Evolutionary conservation across 2,329 filamentous ascomycete genomes (phyloP), one percentile per base, ranked within the genome.

Genomic region (Phoma sp.): DNA sequence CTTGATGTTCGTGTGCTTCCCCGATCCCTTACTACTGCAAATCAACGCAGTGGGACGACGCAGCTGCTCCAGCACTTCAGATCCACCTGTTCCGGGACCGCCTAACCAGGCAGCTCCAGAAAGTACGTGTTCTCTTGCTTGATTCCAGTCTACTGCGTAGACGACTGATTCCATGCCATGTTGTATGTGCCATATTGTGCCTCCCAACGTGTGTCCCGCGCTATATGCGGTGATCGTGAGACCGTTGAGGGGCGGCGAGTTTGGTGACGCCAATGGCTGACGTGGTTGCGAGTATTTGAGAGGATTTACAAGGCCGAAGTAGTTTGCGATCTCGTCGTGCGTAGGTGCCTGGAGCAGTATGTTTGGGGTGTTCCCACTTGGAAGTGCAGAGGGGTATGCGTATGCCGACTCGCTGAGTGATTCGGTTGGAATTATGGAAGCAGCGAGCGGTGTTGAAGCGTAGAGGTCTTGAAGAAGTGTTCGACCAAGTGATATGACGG

Each of bases 101-200:
- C 91, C 92, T 34, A 99, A 83, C 92, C 95, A 98, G 21, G 93
- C 92, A 18, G 95, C 95, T 59, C 93, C 93, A 0, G 93, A 88
- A 55, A 96, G 87, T 14, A 98, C 92, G 76, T 96, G 96, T 73
- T 99, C 95, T 64, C 92, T 87, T n/a, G 90, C 92, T 76, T 97
- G 93, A 66, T 97, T 97, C 95, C 95, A 99, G 70, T 98, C 93
- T 15, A 97, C 91, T 0, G 95, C 93, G 68, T 99, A 98, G 1
- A 99, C 93, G 34, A 99, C 93, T 1, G 93, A 97, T 74, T 99
- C 95, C 71, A 97, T 84, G 0, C 93, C 92, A 78, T 98, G 92
- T 68, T 98, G 93, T 61, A 99, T 93, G 69, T 98, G 93, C 95
- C 95, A 99, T 79, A 99, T 96, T 20, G 95, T 98, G 50, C 95